Percentiles rank a stretch among this genome's conserved stretches.
Evolutionary conservation across 2,329 filamentous ascomycete genomes (phyloP).

Genomic region (Clarireedia homoeocarpa): DNA sequence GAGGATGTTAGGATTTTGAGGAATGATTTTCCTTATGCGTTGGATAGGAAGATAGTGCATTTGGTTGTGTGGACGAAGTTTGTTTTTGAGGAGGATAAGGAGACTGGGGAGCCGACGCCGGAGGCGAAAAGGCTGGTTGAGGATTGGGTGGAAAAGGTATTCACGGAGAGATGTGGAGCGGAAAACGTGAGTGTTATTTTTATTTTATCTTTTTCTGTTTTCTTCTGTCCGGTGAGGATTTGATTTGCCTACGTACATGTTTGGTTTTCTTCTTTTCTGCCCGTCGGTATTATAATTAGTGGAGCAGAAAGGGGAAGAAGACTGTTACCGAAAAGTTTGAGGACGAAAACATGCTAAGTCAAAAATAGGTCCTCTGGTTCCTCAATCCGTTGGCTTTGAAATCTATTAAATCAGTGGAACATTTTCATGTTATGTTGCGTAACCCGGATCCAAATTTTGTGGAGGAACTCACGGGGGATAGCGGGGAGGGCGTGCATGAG

Average conservation of each 20-base stretch:
- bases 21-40: constrained; percentile 93
- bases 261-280: neutral
- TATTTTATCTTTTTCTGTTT: neutral
- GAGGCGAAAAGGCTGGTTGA: constrained; percentile 58
- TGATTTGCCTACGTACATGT: neutral
- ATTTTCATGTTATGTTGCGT: constrained; percentile 91
- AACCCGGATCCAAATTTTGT: constrained; percentile 66
- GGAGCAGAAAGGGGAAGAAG: neutral
- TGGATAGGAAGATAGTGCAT: constrained; percentile 71
- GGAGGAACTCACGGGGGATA: constrained; percentile 64
- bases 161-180: constrained; percentile 44
- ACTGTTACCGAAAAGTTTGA: neutral
- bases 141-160: constrained; percentile 59
- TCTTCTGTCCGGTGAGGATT: neutral
- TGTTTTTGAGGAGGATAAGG: constrained; percentile 58
- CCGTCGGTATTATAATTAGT: neutral
- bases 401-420: constrained; percentile 79
- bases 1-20: constrained; percentile 64
- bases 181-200: constrained; percentile 41
- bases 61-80: constrained; percentile 94
- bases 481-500: too few relatives aligned
- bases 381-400: constrained; percentile 85
- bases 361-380: constrained; percentile 63
- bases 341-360: neutral
- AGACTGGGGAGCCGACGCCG: constrained; percentile 53